phyloP scores from a whole-genome alignment of 805 yeast genomes.

The Saturnispora quitensis region DNA sequence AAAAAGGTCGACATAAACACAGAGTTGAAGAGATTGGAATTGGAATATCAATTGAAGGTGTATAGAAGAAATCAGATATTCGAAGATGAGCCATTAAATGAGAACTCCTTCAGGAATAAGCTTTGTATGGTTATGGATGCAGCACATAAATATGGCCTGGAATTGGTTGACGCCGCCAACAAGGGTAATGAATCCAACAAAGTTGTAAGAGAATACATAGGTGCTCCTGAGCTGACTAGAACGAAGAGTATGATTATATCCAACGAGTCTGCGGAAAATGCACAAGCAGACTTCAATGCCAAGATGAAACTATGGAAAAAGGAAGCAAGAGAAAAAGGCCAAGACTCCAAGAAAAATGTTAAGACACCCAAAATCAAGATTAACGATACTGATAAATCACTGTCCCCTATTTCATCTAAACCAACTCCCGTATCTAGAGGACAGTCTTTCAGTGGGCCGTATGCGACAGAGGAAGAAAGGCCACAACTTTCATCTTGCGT shows the following conservation, averaged over 20 bases:
- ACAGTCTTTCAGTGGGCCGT: neutral
- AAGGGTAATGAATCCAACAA: slow-evolving; percentile 31
- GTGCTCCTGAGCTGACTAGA: slow-evolving; percentile 27
- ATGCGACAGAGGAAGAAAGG: neutral
- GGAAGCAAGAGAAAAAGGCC: slow-evolving; percentile 7
- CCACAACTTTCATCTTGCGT: neutral
- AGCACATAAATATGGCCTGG: slow-evolving; percentile 26
- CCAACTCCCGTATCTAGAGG: neutral
- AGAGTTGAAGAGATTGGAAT: slow-evolving; percentile 18
- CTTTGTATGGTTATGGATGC: slow-evolving; percentile 25
- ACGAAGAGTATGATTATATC: slow-evolving; percentile 24
- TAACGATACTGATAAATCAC: slow-evolving; percentile 2
- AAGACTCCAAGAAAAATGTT: neutral
- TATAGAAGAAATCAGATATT: slow-evolving; percentile 19
- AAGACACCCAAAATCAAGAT: slow-evolving; percentile 14
- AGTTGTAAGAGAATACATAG: slow-evolving; percentile 34
- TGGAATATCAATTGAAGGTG: slow-evolving; percentile 21
- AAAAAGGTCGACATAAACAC: slow-evolving; percentile 8
- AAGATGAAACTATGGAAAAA: slow-evolving; percentile 9
- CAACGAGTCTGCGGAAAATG: slow-evolving; percentile 1
- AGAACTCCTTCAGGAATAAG: slow-evolving; percentile 24
- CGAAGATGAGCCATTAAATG: slow-evolving; percentile 17
- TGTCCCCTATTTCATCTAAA: neutral
- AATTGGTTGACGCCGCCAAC: slow-evolving; percentile 30
- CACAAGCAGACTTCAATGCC: slow-evolving; percentile 9